Evolutionary conservation across 805 yeast species (phyloP), one percentile per base, ranked within the genome.

Genomic region (Candida silvatica): DNA sequence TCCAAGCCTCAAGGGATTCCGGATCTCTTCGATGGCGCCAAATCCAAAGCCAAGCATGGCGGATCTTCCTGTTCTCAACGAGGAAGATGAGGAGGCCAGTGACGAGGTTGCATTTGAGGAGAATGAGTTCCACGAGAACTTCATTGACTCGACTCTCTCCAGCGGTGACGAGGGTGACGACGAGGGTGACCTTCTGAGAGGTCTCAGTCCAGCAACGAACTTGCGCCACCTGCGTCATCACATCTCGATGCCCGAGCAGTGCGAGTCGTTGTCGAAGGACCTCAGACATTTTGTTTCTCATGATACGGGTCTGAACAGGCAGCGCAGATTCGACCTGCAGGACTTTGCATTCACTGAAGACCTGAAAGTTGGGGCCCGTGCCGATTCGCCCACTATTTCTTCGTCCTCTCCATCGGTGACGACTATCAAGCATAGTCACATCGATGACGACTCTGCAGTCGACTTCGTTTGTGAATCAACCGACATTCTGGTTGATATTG

Each of bases 271-370:
- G 34, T 18, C 4, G 8, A 20, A 31, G 4, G 48, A 42, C 23
- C 38, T 58, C n/a, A 38, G 58, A 32, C 61, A 57, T 37, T 53
- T 52, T 38, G 48, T 43, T 9, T 57, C 62, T 1, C 45, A 48
- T 37, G 61, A 56, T 29, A 51, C 56, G 1, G 61, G 54, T 5
- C 39, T 56, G 30, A 20, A 37, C 5, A 12, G 11, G 24, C 24
- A 7, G 12, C 25, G 24, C 9, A 39, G 32, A 9, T 38, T 37
- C 20, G 27, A 39, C 15, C 8, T 39, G 15, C 23, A 38, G 4
- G 45, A 42, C 25, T 44, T 44, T 34, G 30, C 35, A 12, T 44
- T 44, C 20, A 18, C 34, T 14, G 42, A 34, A 4, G 18, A 32
- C 26, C 23, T 17, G 22, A 5, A 6, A 5, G 32, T 8, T 5